A percentile compares a stretch with the other conserved stretches of the same genome.
Conservation (phyloP, 352 stramenopile genomes). For the Phytophthora macrochlamydospora region DNA sequence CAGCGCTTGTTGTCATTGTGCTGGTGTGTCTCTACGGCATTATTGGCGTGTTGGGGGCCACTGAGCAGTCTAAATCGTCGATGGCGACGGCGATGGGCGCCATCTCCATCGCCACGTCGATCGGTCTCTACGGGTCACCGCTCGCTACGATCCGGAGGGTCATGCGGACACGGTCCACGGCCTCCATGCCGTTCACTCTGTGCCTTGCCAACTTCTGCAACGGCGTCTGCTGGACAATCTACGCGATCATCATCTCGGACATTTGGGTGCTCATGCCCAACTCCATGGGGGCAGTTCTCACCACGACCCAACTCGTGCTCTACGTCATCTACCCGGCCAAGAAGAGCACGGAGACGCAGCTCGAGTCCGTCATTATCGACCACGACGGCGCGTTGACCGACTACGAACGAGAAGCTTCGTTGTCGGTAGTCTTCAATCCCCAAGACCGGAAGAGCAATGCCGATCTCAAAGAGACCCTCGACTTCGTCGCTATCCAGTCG, state of each 20-base stretch:
- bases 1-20: slow-evolving; percentile 15
- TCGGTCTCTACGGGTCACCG: slow-evolving; percentile 61
- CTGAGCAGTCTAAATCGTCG: slow-evolving; percentile 29
- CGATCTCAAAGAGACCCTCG: slow-evolving; percentile 18
- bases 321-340: slow-evolving; percentile 33
- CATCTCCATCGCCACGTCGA: slow-evolving; percentile 52
- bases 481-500: slow-evolving; percentile 22
- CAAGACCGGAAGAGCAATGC: slow-evolving; percentile 19
- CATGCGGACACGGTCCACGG: slow-evolving; percentile 30
- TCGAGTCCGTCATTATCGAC: slow-evolving; percentile 13
- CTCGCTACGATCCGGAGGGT: slow-evolving; percentile 50
- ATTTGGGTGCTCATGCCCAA: slow-evolving; percentile 50
- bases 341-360: slow-evolving; percentile 13
- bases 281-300: slow-evolving; percentile 35
- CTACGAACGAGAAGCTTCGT: slow-evolving; percentile 17
- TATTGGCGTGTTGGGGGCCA: slow-evolving; percentile 37
- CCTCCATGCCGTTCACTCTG: slow-evolving; percentile 38
- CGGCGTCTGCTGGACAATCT: slow-evolving; percentile 52
- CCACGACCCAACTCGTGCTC: slow-evolving; percentile 27
- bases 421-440: slow-evolving; percentile 24
- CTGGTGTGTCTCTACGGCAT: slow-evolving; percentile 40
- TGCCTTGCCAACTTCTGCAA: slow-evolving; percentile 41
- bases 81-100: slow-evolving; percentile 47
- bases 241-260: slow-evolving; percentile 46
- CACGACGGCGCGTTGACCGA: slow-evolving; percentile 4